phyloP scores from a whole-genome alignment of 352 stramenopile species.

The Globisporangium perplexum region DNA sequence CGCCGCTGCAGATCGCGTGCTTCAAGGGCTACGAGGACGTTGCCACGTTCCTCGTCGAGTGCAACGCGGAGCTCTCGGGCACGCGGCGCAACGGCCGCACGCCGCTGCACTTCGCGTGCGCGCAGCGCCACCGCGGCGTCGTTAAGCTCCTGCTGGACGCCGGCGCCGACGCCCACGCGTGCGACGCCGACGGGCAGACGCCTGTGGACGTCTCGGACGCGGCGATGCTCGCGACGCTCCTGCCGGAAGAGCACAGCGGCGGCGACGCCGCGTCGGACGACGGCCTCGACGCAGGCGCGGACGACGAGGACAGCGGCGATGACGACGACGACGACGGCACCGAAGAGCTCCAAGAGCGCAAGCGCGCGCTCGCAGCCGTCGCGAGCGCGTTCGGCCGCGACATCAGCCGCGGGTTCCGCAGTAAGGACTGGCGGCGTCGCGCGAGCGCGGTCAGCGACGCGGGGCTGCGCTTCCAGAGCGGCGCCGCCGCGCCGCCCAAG shows the following conservation, averaged over 20 bases:
- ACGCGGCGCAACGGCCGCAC: constrained; percentile 69
- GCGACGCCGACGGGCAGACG: constrained; percentile 50
- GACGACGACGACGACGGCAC: constrained; percentile 35
- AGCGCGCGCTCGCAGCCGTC: constrained; percentile 18
- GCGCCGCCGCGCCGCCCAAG: constrained; percentile 26
- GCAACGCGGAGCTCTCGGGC: constrained; percentile 67
- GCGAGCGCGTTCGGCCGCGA: constrained; percentile 47
- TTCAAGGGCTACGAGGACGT: constrained; percentile 67
- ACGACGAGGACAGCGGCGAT: constrained; percentile 19
- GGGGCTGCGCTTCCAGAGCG: constrained; percentile 42
- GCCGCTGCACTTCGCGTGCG: constrained; percentile 60
- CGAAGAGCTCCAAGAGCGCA: constrained; percentile 11
- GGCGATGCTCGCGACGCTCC: constrained; percentile 35
- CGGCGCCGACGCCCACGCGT: constrained; percentile 58
- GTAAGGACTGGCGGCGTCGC: constrained; percentile 57
- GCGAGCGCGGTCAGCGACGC: constrained; percentile 51
- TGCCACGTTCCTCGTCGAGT: constrained; percentile 77
- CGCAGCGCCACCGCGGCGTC: constrained; percentile 51
- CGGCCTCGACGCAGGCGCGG: constrained; percentile 18
- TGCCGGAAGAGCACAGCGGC: constrained; percentile 35
- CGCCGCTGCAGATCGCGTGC: constrained; percentile 69
- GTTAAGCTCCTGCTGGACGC: constrained; percentile 66
- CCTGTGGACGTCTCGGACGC: constrained; percentile 57
- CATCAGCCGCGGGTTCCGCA: constrained; percentile 39
- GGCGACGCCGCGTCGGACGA: constrained; percentile 16